phyloP scores from a whole-genome alignment of 129 eudicot species.

The Centrapalus pauciflorus region DNA sequence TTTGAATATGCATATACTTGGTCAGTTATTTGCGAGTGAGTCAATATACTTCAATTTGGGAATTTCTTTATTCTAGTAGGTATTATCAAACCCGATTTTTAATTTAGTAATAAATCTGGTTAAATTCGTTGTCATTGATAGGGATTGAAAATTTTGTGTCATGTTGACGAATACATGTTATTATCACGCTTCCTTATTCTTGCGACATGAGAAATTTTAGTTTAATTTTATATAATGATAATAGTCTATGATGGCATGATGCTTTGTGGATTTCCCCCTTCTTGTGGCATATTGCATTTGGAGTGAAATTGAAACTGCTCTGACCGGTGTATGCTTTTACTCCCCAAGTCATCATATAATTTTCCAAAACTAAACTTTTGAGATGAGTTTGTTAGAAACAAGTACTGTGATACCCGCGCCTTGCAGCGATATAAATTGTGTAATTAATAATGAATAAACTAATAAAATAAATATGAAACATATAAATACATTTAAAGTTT shows the following conservation, averaged over 20 bases:
- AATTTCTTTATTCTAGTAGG: neutral
- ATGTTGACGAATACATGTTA: neutral
- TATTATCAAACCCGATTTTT: neutral
- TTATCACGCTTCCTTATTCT: neutral
- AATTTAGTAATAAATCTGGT: no score
- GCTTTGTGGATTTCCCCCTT: neutral
- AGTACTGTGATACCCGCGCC: no score
- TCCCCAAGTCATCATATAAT: neutral
- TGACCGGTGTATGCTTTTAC: no score
- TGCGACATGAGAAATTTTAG: no score
- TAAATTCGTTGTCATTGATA: neutral
- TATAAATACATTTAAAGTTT: no score
- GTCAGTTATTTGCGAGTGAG: neutral
- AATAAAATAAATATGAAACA: no score
- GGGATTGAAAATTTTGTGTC: neutral
- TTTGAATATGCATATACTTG: neutral
- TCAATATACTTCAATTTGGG: neutral
- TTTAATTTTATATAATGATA: neutral
- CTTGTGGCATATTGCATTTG: neutral
- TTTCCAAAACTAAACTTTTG: no score
- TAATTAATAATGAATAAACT: no score
- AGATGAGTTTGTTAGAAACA: no score
- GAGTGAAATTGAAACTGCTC: neutral
- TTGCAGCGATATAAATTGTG: no score
- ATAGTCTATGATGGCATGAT: neutral